Conservation (phyloP, 805 yeast genomes). For the Saccharomycopsis fibuligera region DNA sequence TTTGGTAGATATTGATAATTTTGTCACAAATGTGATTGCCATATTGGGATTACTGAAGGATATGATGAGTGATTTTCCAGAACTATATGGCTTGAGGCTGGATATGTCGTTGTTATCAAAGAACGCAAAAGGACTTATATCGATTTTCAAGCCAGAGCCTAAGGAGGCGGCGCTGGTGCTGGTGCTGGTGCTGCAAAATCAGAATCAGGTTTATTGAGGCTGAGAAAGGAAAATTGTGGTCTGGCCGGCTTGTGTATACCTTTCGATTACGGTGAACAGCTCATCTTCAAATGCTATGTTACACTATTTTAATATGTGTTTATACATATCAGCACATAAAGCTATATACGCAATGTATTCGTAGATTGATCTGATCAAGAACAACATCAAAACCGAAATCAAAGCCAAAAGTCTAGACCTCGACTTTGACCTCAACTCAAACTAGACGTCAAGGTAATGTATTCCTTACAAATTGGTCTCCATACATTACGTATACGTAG, state of each 20-base stretch:
- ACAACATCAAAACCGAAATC: too few relatives aligned
- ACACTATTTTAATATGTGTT: not conserved
- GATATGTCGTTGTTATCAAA: constrained; percentile 18
- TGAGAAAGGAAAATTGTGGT: too few relatives aligned
- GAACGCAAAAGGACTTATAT: constrained; percentile 15
- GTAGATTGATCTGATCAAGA: too few relatives aligned
- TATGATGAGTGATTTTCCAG: constrained; percentile 18
- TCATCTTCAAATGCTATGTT: not conserved
- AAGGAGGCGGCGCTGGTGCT: not conserved
- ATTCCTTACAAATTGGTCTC: too few relatives aligned
- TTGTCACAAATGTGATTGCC: constrained; percentile 13
- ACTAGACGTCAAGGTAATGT: too few relatives aligned
- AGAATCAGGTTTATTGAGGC: too few relatives aligned
- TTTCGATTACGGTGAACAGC: too few relatives aligned
- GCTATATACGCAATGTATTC: not conserved
- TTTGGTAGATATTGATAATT: constrained; percentile 14
- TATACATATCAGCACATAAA: not conserved
- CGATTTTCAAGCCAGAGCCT: constrained; percentile 13
- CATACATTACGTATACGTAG: too few relatives aligned
- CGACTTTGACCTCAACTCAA: too few relatives aligned
- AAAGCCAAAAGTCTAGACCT: too few relatives aligned
- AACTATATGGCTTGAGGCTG: constrained; percentile 7
- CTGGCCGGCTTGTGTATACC: too few relatives aligned
- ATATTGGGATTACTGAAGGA: constrained; percentile 12
- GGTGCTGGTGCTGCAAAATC: too few relatives aligned